Conservation (phyloP, 192 early-diverging fungal genomes). For the Coemansia sp. region DNA sequence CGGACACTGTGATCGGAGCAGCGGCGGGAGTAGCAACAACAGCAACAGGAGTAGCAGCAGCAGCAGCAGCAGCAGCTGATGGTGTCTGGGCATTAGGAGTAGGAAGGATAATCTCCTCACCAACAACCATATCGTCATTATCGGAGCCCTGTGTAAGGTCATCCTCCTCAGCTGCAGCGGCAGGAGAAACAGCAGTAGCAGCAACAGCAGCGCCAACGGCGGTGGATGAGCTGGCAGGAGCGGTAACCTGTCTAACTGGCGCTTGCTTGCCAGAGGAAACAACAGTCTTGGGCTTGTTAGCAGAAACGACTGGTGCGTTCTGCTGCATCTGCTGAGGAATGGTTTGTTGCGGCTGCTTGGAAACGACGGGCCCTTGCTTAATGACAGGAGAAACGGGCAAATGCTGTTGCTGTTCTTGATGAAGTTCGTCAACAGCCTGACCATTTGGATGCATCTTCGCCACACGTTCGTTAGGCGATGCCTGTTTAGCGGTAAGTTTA, state of each 20-base stretch:
- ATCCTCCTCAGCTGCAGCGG: not conserved
- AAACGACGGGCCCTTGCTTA: not conserved
- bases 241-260: constrained; percentile 19
- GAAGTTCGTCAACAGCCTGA: not conserved
- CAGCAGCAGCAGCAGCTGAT: not conserved
- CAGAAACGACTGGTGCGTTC: not conserved
- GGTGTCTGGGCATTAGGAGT: not conserved
- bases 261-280: constrained; percentile 25
- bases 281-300: constrained; percentile 1
- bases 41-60: not conserved
- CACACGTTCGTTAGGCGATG: not conserved
- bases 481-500: not conserved
- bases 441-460: not conserved
- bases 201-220: too few species aligned
- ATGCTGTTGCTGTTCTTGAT: constrained; percentile 15
- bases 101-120: not conserved
- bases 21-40: not conserved
- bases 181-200: too few species aligned
- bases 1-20: not conserved
- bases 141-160: not conserved
- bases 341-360: not conserved
- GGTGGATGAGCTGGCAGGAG: not conserved
- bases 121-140: not conserved
- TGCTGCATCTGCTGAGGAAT: constrained; percentile 9
- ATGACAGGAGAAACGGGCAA: not conserved